Base-by-base conservation (phyloP, 148 eudicot species). In the Pharnaceum exiguum region DNA sequence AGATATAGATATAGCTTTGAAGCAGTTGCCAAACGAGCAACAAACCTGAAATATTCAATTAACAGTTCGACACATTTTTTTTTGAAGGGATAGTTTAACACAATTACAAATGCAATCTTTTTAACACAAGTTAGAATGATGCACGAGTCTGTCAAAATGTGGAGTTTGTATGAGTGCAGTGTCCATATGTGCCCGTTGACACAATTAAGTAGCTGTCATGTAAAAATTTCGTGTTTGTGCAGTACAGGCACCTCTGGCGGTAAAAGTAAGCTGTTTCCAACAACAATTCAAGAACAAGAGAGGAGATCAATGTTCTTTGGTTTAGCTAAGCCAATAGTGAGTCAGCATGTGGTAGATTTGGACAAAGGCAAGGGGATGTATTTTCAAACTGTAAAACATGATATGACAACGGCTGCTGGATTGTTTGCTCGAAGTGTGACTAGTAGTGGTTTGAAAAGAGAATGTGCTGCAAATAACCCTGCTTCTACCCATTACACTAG, bases 241-340 rank as follows among this genome's bases (percentile, higher is more conserved):
- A 78, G 82, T 21, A 74, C 82, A 10, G 82, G 82, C 26, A 74
- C 82, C n/a, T 78, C 82, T 2, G 82, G 74, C 3, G 82, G 82
- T 16, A 79, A 78, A 37, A 74, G 82, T 26, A 78, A 78, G 44
- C 50, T 78, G 67, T 74, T 78, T 76, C 82, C 82, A 2, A 67
- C 79, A 15, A 78, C 68, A 3, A 68, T 63, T 24, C 76, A 78
- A 19, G 82, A 74, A 23, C 46, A 74, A 7, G 74, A 44, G 22
- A 50, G 79, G 46, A 71, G 71, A 42, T 60, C 67, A 5, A 21
- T 63, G 53, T 66, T 78, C 8, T 71, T 69, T 55, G n/a, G n/a
- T n/a, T n/a, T n/a, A n/a, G n/a, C n/a, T n/a, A n/a, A n/a, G n/a
- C n/a, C n/a, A n/a, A n/a, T n/a, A n/a, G n/a, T n/a, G n/a, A n/a